These are phyloP conservation scores for Ophiosphaerella korrae DNA, from an alignment of 2,329 filamentous ascomycete genomes.

Conservation along the genomic window DNA sequence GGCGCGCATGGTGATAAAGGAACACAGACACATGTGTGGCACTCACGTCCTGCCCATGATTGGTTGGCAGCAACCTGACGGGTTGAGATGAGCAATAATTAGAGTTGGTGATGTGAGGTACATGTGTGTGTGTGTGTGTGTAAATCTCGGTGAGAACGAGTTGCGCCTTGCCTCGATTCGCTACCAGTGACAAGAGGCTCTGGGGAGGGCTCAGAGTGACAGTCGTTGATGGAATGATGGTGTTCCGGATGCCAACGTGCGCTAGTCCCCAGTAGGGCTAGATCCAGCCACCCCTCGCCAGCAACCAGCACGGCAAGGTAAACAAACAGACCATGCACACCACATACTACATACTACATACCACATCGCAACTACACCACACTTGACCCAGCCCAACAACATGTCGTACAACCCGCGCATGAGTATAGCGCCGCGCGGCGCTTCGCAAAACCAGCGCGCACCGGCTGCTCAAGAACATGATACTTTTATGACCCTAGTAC, in stretches of 20 bases:
- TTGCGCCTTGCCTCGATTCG: too few relatives aligned
- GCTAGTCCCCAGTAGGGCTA: neutral
- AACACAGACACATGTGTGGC: constrained; percentile 14
- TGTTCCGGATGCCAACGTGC: neutral
- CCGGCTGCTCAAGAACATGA: constrained; percentile 53
- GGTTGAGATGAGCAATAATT: neutral
- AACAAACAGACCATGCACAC: constrained; percentile 17
- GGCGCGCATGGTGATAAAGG: constrained; percentile 21
- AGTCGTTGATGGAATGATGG: neutral
- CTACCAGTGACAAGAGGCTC: too few relatives aligned
- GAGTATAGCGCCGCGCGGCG: constrained; percentile 54
- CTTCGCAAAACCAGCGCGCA: constrained; percentile 47
- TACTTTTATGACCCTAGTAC: constrained; percentile 58
- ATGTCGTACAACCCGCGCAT: constrained; percentile 59
- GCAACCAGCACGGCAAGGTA: constrained; percentile 3
- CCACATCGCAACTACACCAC: constrained; percentile 1
- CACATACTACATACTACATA: neutral
- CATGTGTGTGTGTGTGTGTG: too few relatives aligned
- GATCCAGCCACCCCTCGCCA: neutral
- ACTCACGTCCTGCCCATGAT: constrained; percentile 1
- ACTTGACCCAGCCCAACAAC: constrained; percentile 9
- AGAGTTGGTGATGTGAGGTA: neutral
- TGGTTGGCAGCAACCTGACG: constrained; percentile 4
- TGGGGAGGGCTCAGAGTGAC: too few relatives aligned
- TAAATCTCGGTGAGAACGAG: too few relatives aligned